A percentile compares a stretch with the other conserved stretches of the same genome.
Evolutionary conservation across 2,329 filamentous ascomycete genomes (phyloP).

Genomic region (Xylariaceae sp.): DNA sequence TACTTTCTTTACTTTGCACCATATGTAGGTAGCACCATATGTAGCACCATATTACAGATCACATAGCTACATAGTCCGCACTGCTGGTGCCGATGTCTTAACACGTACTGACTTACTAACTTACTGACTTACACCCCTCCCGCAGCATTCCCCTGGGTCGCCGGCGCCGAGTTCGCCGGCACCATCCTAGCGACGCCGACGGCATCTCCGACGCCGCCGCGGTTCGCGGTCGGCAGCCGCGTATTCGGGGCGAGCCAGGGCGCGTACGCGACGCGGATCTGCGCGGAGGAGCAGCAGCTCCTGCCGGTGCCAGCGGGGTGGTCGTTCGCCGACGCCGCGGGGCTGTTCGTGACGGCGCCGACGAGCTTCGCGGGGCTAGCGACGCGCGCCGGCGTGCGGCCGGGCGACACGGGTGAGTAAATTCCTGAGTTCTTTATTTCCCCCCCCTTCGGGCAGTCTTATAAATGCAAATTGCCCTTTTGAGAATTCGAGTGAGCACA

Average conservation of each 20-base stretch:
- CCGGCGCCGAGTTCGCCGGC: slow-evolving; percentile 86
- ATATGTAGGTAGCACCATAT: too few relatives aligned
- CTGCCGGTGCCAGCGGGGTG: slow-evolving; percentile 78
- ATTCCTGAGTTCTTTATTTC: too few relatives aligned
- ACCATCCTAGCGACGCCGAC: slow-evolving; percentile 69
- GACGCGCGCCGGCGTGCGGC: slow-evolving; percentile 72
- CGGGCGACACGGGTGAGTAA: slow-evolving; percentile 80
- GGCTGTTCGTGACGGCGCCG: slow-evolving; percentile 88
- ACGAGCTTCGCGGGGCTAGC: slow-evolving; percentile 87
- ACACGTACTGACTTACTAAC: too few relatives aligned
- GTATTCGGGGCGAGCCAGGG: slow-evolving; percentile 90
- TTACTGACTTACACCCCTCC: too few relatives aligned
- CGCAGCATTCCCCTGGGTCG: slow-evolving; percentile 79
- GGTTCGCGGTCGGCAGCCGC: slow-evolving; percentile 75
- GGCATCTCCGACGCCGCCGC: slow-evolving; percentile 43
- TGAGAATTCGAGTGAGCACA: too few relatives aligned
- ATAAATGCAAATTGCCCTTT: too few relatives aligned
- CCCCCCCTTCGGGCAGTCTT: too few relatives aligned
- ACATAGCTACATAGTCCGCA: too few relatives aligned
- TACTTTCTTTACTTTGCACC: slow-evolving; percentile 49
- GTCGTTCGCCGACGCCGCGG: slow-evolving; percentile 83
- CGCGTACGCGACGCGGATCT: slow-evolving; percentile 78
- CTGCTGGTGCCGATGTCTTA: too few relatives aligned
- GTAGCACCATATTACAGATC: too few relatives aligned
- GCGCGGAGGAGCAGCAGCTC: slow-evolving; percentile 66